Evolutionary conservation across 345 rosid genomes (phyloP).

Genomic region (Brassica carinata): DNA sequence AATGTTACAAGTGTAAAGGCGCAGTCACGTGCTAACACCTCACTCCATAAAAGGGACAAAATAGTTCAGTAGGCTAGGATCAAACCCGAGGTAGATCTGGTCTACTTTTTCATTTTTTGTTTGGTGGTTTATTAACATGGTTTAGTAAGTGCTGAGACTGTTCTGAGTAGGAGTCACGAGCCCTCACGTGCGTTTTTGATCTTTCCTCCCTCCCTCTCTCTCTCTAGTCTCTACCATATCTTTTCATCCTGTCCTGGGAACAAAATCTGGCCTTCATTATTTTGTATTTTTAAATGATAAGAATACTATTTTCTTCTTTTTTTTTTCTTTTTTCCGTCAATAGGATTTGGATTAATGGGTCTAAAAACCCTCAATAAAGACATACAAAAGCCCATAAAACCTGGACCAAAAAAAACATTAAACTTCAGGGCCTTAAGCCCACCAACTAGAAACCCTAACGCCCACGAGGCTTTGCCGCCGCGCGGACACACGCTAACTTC

Average conservation of each 20-base stretch:
- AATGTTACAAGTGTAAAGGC: conserved; percentile 41
- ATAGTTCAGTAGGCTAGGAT: conserved; percentile 35
- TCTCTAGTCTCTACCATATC: conserved; percentile 17
- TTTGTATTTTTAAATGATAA: background rate
- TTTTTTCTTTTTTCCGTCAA: too few species aligned
- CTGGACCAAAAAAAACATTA: too few species aligned
- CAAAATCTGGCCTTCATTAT: conserved; percentile 32
- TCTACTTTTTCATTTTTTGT: background rate
- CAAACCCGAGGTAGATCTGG: conserved; percentile 44
- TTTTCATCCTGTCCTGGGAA: conserved; percentile 17
- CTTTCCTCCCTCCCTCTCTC: background rate
- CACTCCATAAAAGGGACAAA: conserved; percentile 36
- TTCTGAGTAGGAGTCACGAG: conserved; percentile 44
- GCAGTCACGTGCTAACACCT: conserved; percentile 40
- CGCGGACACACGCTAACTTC: too few species aligned
- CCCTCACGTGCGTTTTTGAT: conserved; percentile 43
- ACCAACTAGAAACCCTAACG: too few species aligned
- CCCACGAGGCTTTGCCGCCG: too few species aligned
- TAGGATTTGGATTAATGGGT: too few species aligned
- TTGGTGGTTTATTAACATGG: conserved; percentile 9
- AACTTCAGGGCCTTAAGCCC: too few species aligned
- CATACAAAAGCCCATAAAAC: too few species aligned
- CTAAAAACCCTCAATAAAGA: too few species aligned
- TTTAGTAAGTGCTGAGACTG: conserved; percentile 17
- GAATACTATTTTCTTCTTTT: background rate